phyloP scores from a whole-genome alignment of 257 asterid genomes.

The Solanum paucissectum region DNA sequence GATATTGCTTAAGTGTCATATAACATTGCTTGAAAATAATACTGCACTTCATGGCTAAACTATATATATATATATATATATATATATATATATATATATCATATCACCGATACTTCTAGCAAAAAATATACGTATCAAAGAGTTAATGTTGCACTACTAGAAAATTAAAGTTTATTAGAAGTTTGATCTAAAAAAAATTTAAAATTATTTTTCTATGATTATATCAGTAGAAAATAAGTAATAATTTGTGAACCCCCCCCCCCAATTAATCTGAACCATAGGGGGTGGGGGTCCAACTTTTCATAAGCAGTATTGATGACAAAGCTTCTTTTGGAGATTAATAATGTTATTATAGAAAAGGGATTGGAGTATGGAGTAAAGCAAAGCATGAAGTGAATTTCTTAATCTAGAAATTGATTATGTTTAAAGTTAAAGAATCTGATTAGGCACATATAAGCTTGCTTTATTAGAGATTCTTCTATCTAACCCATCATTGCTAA shows the following conservation, averaged over 20 bases:
- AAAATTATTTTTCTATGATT: too few species aligned
- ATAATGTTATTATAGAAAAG: conserved; percentile 3
- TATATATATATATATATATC: too few species aligned
- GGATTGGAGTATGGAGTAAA: conserved; percentile 4
- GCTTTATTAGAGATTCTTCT: conserved; percentile 16
- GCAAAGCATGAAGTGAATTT: not conserved
- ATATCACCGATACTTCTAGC: not conserved
- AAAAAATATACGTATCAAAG: not conserved
- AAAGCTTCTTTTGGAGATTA: conserved; percentile 16
- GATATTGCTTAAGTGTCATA: too few species aligned
- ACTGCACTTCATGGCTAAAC: too few species aligned
- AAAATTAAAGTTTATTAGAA: too few species aligned
- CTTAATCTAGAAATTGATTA: not conserved
- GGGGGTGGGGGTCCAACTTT: conserved; percentile 9
- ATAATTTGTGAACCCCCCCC: not conserved
- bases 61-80: too few species aligned
- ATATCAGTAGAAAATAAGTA: not conserved
- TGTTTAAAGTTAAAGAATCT: not conserved
- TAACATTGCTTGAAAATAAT: too few species aligned
- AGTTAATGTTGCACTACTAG: not conserved
- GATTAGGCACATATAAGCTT: conserved; percentile 3
- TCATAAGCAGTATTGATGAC: conserved; percentile 5
- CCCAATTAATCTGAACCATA: not conserved
- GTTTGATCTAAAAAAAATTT: not conserved
- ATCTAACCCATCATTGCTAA: conserved; percentile 23